Conservation (phyloP, 768 basidiomycete genomes). For the Lactarius vividus region DNA sequence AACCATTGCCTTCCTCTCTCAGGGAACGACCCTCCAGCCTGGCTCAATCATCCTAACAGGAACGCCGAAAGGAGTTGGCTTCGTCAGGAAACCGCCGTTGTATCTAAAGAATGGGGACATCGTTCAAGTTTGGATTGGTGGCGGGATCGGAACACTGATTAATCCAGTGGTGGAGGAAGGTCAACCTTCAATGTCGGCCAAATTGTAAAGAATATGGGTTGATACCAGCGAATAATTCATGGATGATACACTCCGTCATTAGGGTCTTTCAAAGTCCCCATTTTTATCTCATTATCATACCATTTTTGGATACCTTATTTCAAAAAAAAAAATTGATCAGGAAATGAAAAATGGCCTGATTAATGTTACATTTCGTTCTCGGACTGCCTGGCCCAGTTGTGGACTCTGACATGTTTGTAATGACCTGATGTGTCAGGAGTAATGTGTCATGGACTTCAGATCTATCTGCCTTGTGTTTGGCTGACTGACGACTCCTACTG, state of each 20-base stretch:
- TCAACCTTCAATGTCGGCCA: conserved; percentile 35
- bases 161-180: conserved; percentile 77
- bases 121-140: conserved; percentile 63
- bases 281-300: no score
- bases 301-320: no score
- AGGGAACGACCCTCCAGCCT: conserved; percentile 78
- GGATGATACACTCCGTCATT: background rate
- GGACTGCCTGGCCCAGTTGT: no score
- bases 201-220: conserved; percentile 35
- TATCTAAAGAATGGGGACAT: conserved; percentile 74
- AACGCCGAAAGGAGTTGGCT: conserved; percentile 81
- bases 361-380: no score
- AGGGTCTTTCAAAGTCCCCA: no score
- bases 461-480: no score
- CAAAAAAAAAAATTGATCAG: no score
- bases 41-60: conserved; percentile 83
- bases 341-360: no score
- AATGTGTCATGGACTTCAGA: no score
- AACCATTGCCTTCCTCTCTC: conserved; percentile 77
- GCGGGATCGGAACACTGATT: conserved; percentile 75
- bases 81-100: conserved; percentile 64
- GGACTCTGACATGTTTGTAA: no score
- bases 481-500: no score
- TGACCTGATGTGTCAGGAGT: no score
- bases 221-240: background rate